Evolutionary conservation across 371 early-diverging fungal genomes (phyloP).

Genomic region (Apophysomyces variabilis): DNA sequence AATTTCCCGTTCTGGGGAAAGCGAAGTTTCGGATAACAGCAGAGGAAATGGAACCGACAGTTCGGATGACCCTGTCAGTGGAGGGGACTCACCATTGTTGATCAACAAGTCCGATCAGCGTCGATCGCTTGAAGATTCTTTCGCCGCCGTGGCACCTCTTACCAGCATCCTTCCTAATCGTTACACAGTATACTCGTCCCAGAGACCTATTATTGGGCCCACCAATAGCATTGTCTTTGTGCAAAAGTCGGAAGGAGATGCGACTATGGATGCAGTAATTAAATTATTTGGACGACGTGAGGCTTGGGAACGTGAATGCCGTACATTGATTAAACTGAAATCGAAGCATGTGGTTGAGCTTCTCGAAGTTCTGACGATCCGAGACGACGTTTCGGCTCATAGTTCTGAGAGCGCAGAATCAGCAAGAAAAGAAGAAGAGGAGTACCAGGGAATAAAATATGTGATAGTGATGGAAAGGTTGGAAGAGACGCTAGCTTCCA

Average conservation of each 20-base stretch:
- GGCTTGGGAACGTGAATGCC: slow-evolving; percentile 58
- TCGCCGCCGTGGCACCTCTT: slow-evolving; percentile 16
- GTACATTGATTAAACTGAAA: slow-evolving; percentile 41
- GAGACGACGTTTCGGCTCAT: slow-evolving; percentile 21
- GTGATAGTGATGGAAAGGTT: slow-evolving; percentile 46
- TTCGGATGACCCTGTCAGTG: background rate
- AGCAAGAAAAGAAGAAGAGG: slow-evolving; percentile 18
- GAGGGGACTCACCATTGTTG: background rate
- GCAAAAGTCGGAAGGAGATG: slow-evolving; percentile 12
- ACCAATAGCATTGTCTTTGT: slow-evolving; percentile 48
- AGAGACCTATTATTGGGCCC: slow-evolving; percentile 42
- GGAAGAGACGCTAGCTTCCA: slow-evolving; percentile 39
- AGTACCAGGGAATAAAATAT: slow-evolving; percentile 38
- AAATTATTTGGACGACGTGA: slow-evolving; percentile 54
- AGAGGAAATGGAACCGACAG: background rate
- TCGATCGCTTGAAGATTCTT: background rate
- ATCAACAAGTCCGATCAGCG: background rate
- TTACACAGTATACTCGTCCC: slow-evolving; percentile 33
- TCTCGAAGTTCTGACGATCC: slow-evolving; percentile 51
- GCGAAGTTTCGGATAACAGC: background rate
- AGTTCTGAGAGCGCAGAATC: background rate
- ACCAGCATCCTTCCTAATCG: slow-evolving; percentile 37
- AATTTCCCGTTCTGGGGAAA: background rate
- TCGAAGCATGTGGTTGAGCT: slow-evolving; percentile 46
- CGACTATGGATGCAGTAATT: slow-evolving; percentile 22